Base-by-base conservation (phyloP, 164 flowering plant species). In the Kalanchoe fedtschenkoi region DNA sequence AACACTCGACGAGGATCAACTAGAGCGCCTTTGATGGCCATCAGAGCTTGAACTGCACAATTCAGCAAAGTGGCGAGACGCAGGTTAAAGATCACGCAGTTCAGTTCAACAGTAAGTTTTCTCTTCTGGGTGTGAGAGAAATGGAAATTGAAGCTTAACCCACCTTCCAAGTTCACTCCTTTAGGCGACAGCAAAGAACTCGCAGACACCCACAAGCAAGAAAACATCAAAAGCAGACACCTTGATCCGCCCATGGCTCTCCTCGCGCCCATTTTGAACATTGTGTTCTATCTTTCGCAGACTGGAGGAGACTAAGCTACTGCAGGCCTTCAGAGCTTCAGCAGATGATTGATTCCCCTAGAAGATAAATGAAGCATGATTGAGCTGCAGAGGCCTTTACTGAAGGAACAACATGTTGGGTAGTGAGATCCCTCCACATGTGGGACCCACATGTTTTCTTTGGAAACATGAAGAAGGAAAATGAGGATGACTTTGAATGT, bases 1-100 rank as follows among this genome's bases (percentile, higher is more conserved):
- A 93, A 62, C 65, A 81, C 88, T 3, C 97, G 95, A 64, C 81
- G 84, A 22, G 95, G 97, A 67, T 93, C 99, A 51, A 65, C 63
- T 70, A 93, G 67, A 28, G 70, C 76, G 34, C 30, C 61, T 63
- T 68, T 86, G 55, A 93, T 74, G 60, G 69, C 70, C 15, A 81
- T 85, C 85, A 93, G 72, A 58, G 99, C 97, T 59, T 77, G 80
- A 60, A 88, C 96, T 88, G 55, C 37, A 67, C 21, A 58, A 51
- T n/a, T 2, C 38, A 37, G 21, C 38, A 58, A n/a, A 34, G 61
- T n/a, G 14, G 6, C 41, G 5, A 58, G 24, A 32, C 60, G 22
- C 54, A 47, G 28, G 30, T 47, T 24, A 47, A 7, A 19, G 54
- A 47, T 47, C 54, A 22, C 4, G 11, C 54, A 26, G 22, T 24